Conservation (phyloP, 2,329 filamentous ascomycete genomes). For the Diplodia sapinea region DNA sequence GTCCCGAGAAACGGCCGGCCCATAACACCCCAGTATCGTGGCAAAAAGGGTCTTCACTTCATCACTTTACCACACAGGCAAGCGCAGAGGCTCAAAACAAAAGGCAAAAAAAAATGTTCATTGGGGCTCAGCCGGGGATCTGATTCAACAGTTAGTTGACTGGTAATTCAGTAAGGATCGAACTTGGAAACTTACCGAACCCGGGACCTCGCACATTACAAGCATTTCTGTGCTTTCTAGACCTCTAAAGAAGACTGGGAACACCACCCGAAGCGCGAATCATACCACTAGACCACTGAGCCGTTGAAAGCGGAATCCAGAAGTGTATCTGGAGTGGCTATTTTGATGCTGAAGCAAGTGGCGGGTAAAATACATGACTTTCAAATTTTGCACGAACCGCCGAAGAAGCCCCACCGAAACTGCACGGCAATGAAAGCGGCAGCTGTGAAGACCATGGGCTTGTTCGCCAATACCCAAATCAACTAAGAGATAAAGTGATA, state of each 20-base stretch:
- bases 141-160: neutral
- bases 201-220: conserved; percentile 14
- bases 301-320: conserved; percentile 5
- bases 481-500: neutral
- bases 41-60: neutral
- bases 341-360: neutral
- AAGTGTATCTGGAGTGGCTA: neutral
- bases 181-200: conserved; percentile 16
- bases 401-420: neutral
- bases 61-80: neutral
- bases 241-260: neutral
- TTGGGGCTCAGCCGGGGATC: conserved; percentile 20
- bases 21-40: neutral
- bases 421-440: neutral
- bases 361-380: neutral
- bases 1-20: neutral
- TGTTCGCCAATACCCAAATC: neutral
- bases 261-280: conserved; percentile 19
- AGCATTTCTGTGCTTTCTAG: neutral
- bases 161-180: neutral
- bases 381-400: neutral
- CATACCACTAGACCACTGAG: conserved; percentile 33
- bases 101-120: neutral
- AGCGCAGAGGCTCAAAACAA: neutral
- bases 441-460: neutral